Evolutionary conservation across 805 yeast species (phyloP), one percentile per base, ranked within the genome.

Genomic region (Candida loeiensis): DNA sequence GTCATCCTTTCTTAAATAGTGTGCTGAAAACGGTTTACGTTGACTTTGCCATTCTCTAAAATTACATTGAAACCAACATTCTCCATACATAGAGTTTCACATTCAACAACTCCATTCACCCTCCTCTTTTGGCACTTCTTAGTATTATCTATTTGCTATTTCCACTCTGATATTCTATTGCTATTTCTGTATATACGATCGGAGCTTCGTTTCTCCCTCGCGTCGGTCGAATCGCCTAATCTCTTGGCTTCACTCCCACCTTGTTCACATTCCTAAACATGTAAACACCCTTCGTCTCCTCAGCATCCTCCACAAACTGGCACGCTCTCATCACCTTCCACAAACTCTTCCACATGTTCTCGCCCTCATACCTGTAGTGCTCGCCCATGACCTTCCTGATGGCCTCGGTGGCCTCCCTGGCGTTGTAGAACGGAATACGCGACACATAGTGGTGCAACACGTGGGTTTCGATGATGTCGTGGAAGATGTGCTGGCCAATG

Each of bases 261-360:
- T 64, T 63, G 53, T 79, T 79, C 47, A 67, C 63, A 55, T 79
- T 79, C 74, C 85, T 78, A 56, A 65, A 79, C 85, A 79, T 79
- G 61, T 66, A 60, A 47, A 84, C 79, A 45, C 87, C 87, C 36
- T 75, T 74, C 51, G 83, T 85, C 45, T 80, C 87, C 48, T 75
- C 71, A 46, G 78, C 79, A 53, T 85, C 88, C 46, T 81, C 89
- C 40, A 83, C 85, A 49, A 74, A 83, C 63, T 81, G 86, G 62
- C 90, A 83, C 44, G 71, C 47, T 62, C 90, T 76, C 37, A 73
- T 64, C 47, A 70, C 64, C 46, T 74, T 72, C 84, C 84, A 78
- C 46, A 78, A 61, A 18, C 76, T 60, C 18, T 54, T 47, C 77
- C 79, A 77, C 82, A 78, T 77, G 58, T 67, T 74, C 53, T 76